These are phyloP conservation scores for Tricholoma hemisulphureum DNA, from an alignment of 768 basidiomycete genomes.

Conservation along the genomic window DNA sequence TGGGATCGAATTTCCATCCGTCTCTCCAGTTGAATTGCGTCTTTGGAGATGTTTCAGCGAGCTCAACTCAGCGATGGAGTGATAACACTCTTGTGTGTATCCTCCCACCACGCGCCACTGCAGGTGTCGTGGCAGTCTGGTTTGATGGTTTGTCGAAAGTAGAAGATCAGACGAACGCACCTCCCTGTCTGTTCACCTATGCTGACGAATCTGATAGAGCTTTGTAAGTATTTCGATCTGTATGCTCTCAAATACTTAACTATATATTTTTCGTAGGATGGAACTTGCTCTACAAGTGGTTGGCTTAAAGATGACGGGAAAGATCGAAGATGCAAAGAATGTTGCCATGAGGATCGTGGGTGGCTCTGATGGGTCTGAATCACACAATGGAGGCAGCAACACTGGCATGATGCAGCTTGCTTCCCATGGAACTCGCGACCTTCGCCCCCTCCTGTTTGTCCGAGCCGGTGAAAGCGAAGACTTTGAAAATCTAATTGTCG, in stretches of 20 bases:
- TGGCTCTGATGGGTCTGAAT: conserved; percentile 52
- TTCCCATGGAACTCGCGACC: conserved; percentile 44
- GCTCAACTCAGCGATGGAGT: conserved; percentile 87
- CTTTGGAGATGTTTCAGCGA: conserved; percentile 82
- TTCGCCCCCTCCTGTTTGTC: conserved; percentile 56
- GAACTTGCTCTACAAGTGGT: conserved; percentile 94
- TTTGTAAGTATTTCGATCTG: conserved; percentile 53
- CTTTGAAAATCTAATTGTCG: conserved; percentile 75
- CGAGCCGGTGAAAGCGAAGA: conserved; percentile 54
- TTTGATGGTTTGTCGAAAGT: conserved; percentile 73
- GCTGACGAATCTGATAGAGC: conserved; percentile 87
- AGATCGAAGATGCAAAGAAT: conserved; percentile 89
- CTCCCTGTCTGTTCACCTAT: conserved; percentile 80
- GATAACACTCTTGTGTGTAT: conserved; percentile 91
- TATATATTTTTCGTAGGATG: conserved; percentile 57
- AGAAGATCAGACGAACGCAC: conserved; percentile 47
- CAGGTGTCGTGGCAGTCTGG: conserved; percentile 89
- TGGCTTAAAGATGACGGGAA: conserved; percentile 94
- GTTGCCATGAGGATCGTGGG: conserved; percentile 93
- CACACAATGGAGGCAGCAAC: conserved; percentile 31
- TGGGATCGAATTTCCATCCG: conserved; percentile 88
- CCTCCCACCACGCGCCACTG: conserved; percentile 74
- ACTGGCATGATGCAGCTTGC: conserved; percentile 44
- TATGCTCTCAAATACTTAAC: conserved; percentile 5
- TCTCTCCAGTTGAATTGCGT: conserved; percentile 69